Base-by-base conservation (phyloP, 2,329 filamentous ascomycete species). In the Neonectria sp. region DNA sequence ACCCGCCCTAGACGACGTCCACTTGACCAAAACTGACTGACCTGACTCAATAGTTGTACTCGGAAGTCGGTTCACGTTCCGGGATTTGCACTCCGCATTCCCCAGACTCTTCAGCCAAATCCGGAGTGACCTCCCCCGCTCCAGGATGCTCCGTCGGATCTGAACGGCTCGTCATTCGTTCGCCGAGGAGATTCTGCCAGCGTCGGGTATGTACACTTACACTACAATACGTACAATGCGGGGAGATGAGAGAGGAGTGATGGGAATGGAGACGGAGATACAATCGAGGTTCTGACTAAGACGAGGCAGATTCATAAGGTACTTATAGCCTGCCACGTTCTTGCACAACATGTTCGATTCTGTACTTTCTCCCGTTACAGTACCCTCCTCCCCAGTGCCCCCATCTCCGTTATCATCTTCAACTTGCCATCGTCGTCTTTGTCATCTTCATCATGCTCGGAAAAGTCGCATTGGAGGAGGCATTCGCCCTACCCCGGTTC, bases 381-480 rank as follows among this genome's bases (percentile, higher is more conserved):
- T n/a, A n/a, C n/a, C n/a, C n/a, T n/a, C n/a, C n/a, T n/a, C n/a
- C n/a, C n/a, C n/a, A n/a, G n/a, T n/a, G n/a, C n/a, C n/a, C n/a
- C n/a, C n/a, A n/a, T n/a, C n/a, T n/a, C n/a, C n/a, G 15, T 17
- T n/a, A 40, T 40, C 13, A 40, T n/a, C 37, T n/a, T 6, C 15
- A 3, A 6, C 37, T n/a, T 40, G n/a, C n/a, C n/a, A n/a, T n/a
- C n/a, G 15, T 33, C 29, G n/a, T 52, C 45, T 13, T 8, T 40
- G 3, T 33, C 49, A 33, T 52, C 45, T 25, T 25, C 64, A 76
- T 5, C 27, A 90, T 90, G 88, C 79, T 85, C 13, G 89, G 89
- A 67, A 91, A 91, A 69, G 84, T 91, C 65, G 86, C 86, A 13
- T 82, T 91, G 25, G 89, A 91, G 76, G 89, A 91, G 79, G 88